phyloP scores from a whole-genome alignment of 805 yeast species.

The Komagataella populi region DNA sequence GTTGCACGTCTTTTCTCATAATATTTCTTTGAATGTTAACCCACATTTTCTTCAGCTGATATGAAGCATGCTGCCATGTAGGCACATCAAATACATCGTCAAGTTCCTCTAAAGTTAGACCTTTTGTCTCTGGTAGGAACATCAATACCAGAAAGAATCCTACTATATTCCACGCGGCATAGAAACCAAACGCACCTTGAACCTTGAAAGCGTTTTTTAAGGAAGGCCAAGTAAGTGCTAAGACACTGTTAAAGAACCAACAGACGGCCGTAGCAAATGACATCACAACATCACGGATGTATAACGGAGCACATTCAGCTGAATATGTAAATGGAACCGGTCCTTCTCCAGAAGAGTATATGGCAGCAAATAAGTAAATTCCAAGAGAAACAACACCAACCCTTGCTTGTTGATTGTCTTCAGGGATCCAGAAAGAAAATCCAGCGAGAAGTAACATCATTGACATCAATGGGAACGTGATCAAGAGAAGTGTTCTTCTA shows the following conservation, averaged over 20 bases:
- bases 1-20: slow-evolving; percentile 31
- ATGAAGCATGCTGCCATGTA: slow-evolving; percentile 36
- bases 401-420: slow-evolving; percentile 29
- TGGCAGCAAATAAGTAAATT: slow-evolving; percentile 57
- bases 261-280: slow-evolving; percentile 64
- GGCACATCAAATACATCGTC: slow-evolving; percentile 62
- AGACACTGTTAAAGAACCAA: slow-evolving; percentile 61
- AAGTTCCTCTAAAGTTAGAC: slow-evolving; percentile 61
- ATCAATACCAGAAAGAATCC: slow-evolving; percentile 62
- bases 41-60: slow-evolving; percentile 24
- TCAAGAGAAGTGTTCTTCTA: slow-evolving; percentile 44
- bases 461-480: slow-evolving; percentile 55
- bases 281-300: slow-evolving; percentile 71
- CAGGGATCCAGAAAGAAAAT: slow-evolving; percentile 59
- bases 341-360: slow-evolving; percentile 78
- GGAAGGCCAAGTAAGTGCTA: slow-evolving; percentile 73
- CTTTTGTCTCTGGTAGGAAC: slow-evolving; percentile 62
- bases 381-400: slow-evolving; percentile 61
- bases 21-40: slow-evolving; percentile 32
- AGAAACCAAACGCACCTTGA: slow-evolving; percentile 82
- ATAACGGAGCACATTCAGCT: slow-evolving; percentile 73
- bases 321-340: slow-evolving; percentile 85
- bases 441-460: slow-evolving; percentile 47
- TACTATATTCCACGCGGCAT: slow-evolving; percentile 72
- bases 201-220: slow-evolving; percentile 51